Evolutionary conservation across 192 early-diverging fungal genomes (phyloP), one percentile per base, ranked within the genome.

Genomic region (Phlyctochytrium planicorne): DNA sequence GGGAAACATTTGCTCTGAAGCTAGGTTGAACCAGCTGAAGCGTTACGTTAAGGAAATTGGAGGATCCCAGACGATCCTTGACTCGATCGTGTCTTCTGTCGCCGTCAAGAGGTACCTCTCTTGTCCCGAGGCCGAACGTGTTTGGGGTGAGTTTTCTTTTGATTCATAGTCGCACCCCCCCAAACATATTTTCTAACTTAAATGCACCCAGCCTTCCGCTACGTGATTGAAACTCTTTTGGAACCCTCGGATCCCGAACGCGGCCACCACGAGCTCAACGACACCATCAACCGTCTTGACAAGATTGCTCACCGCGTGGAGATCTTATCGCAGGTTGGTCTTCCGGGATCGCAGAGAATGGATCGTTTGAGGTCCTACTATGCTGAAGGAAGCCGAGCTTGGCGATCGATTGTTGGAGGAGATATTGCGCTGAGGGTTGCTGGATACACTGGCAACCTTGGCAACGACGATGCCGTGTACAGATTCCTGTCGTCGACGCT

Each of bases 91-190:
- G 40, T 14, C 61, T 32, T 62, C 68, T 0, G 60, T 59, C 30
- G 60, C 68, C 2, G 52, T 70, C 2, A 34, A 60, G 29, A 70
- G 62, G 30, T 70, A 70, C 61, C 52, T 70, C 59, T 63, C 60
- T 0, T 61, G 60, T 20, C 59, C 60, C 27, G 68, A 70, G 40
- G 59, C 50, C 2, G 47, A 34, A 2, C 68, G 68, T 1, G 33
- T 63, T 20, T 68, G 32, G 56, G 67, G 67, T 68, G 25, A 61
- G 57, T 68, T 16, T 0, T 1, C 2, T 30, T 30, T 59, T 10
- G 25, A 25, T 6, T 24, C 25, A 10, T 59, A 16, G 12, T 59
- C 27, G 20, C 3, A 14, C 40, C 6, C 20, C 20, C 40, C 6
- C 20, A 20, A 47, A 47, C 10, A 47, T 6, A 4, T 25, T 64